Percentiles rank a stretch among this genome's conserved stretches.
These are phyloP conservation scores for Pythium oligandrum DNA, from an alignment of 352 stramenopile genomes.

Conservation along the genomic window DNA sequence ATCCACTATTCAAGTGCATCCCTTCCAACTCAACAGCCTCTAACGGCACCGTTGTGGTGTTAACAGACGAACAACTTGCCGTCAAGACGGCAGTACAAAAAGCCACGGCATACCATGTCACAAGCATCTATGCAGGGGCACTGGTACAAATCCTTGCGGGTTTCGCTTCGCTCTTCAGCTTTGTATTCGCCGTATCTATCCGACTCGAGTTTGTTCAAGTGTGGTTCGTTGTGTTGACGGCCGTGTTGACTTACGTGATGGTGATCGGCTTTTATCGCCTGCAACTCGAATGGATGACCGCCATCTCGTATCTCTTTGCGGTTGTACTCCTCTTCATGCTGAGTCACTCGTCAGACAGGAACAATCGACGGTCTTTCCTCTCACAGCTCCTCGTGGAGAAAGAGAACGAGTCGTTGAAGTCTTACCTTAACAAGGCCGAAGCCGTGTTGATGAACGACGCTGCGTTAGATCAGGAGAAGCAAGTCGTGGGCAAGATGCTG, in stretches of 20 bases:
- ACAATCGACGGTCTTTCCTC: conserved; percentile 77
- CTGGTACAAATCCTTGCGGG: conserved; percentile 61
- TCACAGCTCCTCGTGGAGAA: conserved; percentile 82
- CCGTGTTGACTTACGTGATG: conserved; percentile 51
- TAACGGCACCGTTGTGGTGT: conserved; percentile 15
- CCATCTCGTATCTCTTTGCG: conserved; percentile 53
- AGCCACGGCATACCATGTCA: conserved; percentile 28
- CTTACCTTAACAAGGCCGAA: conserved; percentile 72
- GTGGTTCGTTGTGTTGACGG: conserved; percentile 55
- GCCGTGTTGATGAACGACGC: conserved; percentile 78
- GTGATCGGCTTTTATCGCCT: conserved; percentile 52
- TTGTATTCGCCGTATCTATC: conserved; percentile 80
- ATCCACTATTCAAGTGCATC: conserved; percentile 31
- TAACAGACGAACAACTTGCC: conserved; percentile 28
- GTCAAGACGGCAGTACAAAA: conserved; percentile 12
- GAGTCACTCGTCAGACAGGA: conserved; percentile 74
- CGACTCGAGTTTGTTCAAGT: conserved; percentile 87
- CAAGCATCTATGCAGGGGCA: conserved; percentile 46
- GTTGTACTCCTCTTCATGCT: conserved; percentile 71
- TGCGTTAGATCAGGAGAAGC: conserved; percentile 64
- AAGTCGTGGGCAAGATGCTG: conserved; percentile 61
- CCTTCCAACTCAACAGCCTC: conserved; percentile 25
- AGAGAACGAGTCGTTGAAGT: conserved; percentile 82
- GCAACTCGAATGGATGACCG: conserved; percentile 63
- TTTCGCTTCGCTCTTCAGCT: conserved; percentile 74